Percentiles rank a stretch among this genome's conserved stretches.
Conservation (phyloP, 108 stramenopile species). For the Nitzschia sp. region DNA sequence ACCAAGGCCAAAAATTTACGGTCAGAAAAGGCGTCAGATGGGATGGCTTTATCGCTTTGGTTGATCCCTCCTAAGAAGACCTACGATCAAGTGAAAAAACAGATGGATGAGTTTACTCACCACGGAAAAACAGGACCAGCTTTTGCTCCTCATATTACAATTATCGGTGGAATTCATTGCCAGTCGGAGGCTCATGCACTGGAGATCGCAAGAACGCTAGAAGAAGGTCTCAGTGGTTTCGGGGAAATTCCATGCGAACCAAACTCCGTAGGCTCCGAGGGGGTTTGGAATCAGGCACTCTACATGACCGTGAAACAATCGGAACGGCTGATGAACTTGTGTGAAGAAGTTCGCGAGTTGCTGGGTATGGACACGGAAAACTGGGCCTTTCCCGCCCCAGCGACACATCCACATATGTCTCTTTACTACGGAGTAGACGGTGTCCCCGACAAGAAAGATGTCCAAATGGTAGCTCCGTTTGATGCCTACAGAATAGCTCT, state of each 20-base stretch:
- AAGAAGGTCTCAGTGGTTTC: conserved; percentile 15
- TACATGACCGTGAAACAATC: conserved; percentile 12
- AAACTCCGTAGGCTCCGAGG: background rate
- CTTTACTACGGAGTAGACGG: conserved; percentile 25
- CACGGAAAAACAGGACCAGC: conserved; percentile 7
- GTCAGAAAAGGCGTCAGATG: background rate
- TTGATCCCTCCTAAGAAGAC: conserved; percentile 18
- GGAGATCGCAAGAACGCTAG: background rate
- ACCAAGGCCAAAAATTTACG: background rate
- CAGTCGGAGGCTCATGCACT: conserved; percentile 5
- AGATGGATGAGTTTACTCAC: conserved; percentile 15
- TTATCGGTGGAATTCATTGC: conserved; percentile 13
- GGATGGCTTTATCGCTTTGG: conserved; percentile 33
- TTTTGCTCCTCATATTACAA: conserved; percentile 36
- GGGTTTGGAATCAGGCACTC: conserved; percentile 36
- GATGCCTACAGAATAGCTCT: conserved; percentile 21
- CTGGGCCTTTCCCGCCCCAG: conserved; percentile 22
- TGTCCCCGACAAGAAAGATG: conserved; percentile 12
- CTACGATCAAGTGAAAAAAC: background rate
- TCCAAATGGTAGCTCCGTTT: conserved; percentile 15
- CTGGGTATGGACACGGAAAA: conserved; percentile 12
- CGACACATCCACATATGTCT: conserved; percentile 33
- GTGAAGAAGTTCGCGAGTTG: conserved; percentile 6
- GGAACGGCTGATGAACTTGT: conserved; percentile 15
- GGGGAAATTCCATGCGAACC: conserved; percentile 19